Base-by-base conservation (phyloP, 140 eudicot genomes). In the Senecio squalidus region DNA sequence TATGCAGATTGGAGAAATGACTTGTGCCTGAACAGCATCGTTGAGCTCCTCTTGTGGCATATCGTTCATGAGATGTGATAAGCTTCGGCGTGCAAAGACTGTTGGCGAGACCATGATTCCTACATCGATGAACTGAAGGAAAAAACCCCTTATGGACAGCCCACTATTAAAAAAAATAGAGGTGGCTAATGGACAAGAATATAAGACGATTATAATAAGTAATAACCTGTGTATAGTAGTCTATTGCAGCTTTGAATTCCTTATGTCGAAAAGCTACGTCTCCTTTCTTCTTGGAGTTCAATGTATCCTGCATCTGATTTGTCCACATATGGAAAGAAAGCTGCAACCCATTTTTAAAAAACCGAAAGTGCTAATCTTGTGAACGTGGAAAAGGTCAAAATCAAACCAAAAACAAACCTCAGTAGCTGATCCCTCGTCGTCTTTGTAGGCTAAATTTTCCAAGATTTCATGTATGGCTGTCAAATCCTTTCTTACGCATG, bases 321-420 rank as follows among this genome's bases (percentile, higher is more conserved):
- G 97, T 90, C 97, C 97, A 90, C 94, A 86, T 73, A 71, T 83
- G 94, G 74, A 90, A 90, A 1, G 97, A 90, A 4, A 89, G 95
- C 94, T 89, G 83, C 74, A 67, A 33, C 14, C 44, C 63, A 51
- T 26, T 8, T 5, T 28, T 6, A 36, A 8, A 54, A 41, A 11
- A 14, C 4, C 8, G 6, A 44, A 6, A 72, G 47, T 70, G 11
- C 15, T 40, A 64, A 5, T 34, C 34, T 44, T 6, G 36, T 67
- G 43, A 63, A 67, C 73, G 24, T 43, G 25, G 11, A 38, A 28
- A 51, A 16, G 9, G 11, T 39, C 64, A 31, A n/a, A 5, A 51
- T 65, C 68, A 53, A 66, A 54, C 49, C 33, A 52, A 44, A 76
- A 34, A 70, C 80, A 63, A 69, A 87, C 96, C 96, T 87, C 96